phyloP scores from a whole-genome alignment of 1,284 basidiomycete species.

The Peniophora sp. region DNA sequence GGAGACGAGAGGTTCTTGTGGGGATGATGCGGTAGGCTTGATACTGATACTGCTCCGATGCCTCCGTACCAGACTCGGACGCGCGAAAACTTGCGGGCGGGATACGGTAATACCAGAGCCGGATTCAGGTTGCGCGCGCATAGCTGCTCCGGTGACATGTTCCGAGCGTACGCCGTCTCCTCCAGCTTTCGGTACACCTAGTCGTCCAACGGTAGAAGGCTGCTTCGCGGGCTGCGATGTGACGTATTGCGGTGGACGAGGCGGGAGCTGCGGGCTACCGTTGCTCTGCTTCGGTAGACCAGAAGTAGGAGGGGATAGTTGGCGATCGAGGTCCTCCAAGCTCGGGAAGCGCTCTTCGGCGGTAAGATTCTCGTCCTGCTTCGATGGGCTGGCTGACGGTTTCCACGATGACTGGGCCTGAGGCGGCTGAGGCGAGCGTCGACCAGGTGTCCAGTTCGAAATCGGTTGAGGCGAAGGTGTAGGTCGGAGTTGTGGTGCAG shows the following conservation, averaged over 20 bases:
- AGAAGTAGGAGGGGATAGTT: conserved; percentile 28
- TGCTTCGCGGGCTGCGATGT: not conserved
- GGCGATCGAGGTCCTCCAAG: conserved; percentile 67
- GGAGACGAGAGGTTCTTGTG: too few species aligned
- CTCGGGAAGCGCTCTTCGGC: conserved; percentile 70
- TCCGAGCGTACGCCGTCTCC: conserved; percentile 30
- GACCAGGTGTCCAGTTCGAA: conserved; percentile 17
- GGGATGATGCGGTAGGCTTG: conserved; percentile 11
- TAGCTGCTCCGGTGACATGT: conserved; percentile 47
- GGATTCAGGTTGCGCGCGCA: conserved; percentile 27
- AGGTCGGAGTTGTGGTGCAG: conserved; percentile 41
- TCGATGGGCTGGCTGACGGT: conserved; percentile 12
- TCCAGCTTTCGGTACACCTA: conserved; percentile 1
- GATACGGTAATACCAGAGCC: conserved; percentile 1
- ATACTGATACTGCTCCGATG: conserved; percentile 34
- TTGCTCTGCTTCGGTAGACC: conserved; percentile 1
- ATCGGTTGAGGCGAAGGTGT: conserved; percentile 27
- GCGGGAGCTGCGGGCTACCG: not conserved
- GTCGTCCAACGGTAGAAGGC: conserved; percentile 2
- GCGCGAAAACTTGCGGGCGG: conserved; percentile 12
- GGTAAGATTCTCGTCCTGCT: conserved; percentile 26
- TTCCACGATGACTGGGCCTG: conserved; percentile 12
- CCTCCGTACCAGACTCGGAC: conserved; percentile 30
- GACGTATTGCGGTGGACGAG: not conserved
- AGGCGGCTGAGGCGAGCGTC: conserved; percentile 11